phyloP scores from a whole-genome alignment of 352 stramenopile species.

The Globisporangium cystogenes region DNA sequence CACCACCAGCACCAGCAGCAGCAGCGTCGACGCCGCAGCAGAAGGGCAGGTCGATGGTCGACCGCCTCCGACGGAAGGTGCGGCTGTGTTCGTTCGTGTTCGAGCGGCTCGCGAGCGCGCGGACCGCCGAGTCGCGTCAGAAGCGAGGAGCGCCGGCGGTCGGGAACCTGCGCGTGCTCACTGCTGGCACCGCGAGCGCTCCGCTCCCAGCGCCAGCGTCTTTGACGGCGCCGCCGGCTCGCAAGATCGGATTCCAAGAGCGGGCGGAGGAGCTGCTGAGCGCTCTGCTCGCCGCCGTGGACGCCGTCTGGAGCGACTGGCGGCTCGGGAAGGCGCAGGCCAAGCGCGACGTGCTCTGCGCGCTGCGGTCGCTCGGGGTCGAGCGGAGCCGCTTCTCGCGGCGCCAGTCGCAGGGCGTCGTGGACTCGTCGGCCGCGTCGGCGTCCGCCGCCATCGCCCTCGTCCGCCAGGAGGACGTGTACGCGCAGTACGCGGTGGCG shows the following conservation, averaged over 20 bases:
- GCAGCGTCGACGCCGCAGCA: too few relatives aligned
- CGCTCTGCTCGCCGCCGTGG: slow-evolving; percentile 10
- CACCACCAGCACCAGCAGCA: neutral
- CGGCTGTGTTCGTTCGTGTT: slow-evolving; percentile 24
- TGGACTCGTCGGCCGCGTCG: neutral
- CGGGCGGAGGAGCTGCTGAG: slow-evolving; percentile 3
- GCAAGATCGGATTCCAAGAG: neutral
- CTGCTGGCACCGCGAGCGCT: neutral
- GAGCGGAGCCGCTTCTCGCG: slow-evolving; percentile 10
- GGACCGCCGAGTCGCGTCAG: neutral
- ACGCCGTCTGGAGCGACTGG: slow-evolving; percentile 46
- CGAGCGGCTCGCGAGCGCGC: slow-evolving; percentile 8
- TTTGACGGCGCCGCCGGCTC: neutral
- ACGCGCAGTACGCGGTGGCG: neutral
- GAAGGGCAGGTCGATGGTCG: slow-evolving; percentile 14
- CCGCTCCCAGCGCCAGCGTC: neutral
- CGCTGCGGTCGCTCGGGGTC: slow-evolving; percentile 12
- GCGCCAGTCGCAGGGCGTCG: neutral
- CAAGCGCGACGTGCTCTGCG: slow-evolving; percentile 13
- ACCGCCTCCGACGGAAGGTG: slow-evolving; percentile 26
- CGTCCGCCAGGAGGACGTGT: slow-evolving; percentile 1
- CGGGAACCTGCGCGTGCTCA: neutral
- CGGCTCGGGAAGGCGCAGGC: slow-evolving; percentile 22
- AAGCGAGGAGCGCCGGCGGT: neutral
- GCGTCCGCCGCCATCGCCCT: neutral